Evolutionary conservation across 1,139 yeast genomes (phyloP), one percentile per base, ranked within the genome.

Genomic region (Hyphopichia wangnamkhiaoensis): DNA sequence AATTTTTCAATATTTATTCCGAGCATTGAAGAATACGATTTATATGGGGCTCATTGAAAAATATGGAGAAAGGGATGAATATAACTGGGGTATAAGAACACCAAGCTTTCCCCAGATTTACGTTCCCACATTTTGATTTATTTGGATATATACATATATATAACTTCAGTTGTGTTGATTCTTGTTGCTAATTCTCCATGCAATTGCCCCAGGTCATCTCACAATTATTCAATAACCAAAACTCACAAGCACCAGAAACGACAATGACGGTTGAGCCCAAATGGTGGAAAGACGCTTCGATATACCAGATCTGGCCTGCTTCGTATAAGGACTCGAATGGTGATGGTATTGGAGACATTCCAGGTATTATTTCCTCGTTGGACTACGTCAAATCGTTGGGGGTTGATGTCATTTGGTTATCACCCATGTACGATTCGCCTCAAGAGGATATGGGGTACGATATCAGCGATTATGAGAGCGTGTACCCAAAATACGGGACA

Each of bases 371-470:
- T 33, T 48, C 54, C 33, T 48, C 55, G 4, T 49, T 56, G 43
- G 59, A 56, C 46, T 54, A 56, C 40, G 42, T 56, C 40, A 50
- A 54, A 40, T 38, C 41, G 33, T 42, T 56, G 36, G 60, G 60
- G 5, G 43, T 48, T n/a, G 58, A 54, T 25, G 52, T 54, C 32
- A 44, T 56, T 31, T 56, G 60, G 60, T 46, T 56, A 40, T 49
- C 54, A 20, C 60, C 60, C n/a, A 52, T 52, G 53, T 56, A 38
- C 42, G 59, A 56, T 41, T 53, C 58, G 4, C 60, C 60, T 12
- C 60, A 56, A 36, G 59, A 53, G 37, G 60, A 56, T 38, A 56
- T 56, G 60, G 60, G 60, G 5, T 56, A 56, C 43, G 60, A 56
- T 35, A 53, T 56, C 31, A 46, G 55, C 30, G 52, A 56, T 49